Base-by-base conservation (phyloP, 2,329 filamentous ascomycete species). In the Botryotinia convoluta region DNA sequence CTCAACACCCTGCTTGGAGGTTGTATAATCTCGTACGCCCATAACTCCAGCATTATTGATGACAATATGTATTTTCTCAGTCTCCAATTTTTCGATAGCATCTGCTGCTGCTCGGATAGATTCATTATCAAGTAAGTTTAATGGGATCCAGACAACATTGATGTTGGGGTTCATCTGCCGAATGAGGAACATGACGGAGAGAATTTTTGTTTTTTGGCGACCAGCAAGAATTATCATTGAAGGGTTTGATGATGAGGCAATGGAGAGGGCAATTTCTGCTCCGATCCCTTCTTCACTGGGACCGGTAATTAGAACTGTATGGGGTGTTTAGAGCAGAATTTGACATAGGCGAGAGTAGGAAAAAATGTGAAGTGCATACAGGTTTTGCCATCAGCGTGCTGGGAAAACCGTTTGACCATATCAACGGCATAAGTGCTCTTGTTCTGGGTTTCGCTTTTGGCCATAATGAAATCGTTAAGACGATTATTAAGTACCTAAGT, bases 31-130 rank as follows among this genome's bases (percentile, higher is more conserved):
- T 0, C 78, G 76, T 3, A 80, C 69, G 2, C 79, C 83, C 84
- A 85, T 85, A 65, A 85, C 80, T 0, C 77, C 80, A 0, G 84
- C 84, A 72, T 83, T 84, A 72, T 85, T 85, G 22, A 85, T 81
- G 10, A 85, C 72, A 8, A 84, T 79, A 54, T 85, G 82, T 26
- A 85, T 80, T 9, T 75, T 74, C 12, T 39, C 59, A 75, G 77
- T 59, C 0, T 83, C 79, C 78, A 81, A 81, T 0, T 8, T 37
- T 26, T 61, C 44, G 44, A 73, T 62, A 6, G 29, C 29, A 32
- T 57, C 45, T 26, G 54, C 65, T 14, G 71, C 71, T 5, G 29
- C 18, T 2, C 65, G 71, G 22, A 70, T 26, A 29, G 44, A 67
- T 26, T 6, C 32, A 29, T 54, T 67, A 12, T 51, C 63, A 12